Evolutionary conservation across 2,329 filamentous ascomycete species (phyloP).

Genomic region (Whalleya microplaca): DNA sequence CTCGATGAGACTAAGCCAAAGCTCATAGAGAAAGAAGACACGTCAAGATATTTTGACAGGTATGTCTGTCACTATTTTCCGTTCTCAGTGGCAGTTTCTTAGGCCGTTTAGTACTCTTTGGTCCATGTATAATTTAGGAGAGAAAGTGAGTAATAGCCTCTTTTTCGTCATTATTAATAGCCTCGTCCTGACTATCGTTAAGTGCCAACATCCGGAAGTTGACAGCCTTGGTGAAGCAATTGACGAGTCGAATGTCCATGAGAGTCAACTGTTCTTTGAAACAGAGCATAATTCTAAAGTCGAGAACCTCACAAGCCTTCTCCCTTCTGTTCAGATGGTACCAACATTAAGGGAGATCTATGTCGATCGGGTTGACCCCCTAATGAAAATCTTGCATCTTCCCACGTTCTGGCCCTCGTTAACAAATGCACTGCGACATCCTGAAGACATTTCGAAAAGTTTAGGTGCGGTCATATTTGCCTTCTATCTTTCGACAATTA

Average conservation of each 20-base stretch:
- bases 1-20: slow-evolving; percentile 21
- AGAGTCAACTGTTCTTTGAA: slow-evolving; percentile 23
- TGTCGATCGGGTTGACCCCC: slow-evolving; percentile 14
- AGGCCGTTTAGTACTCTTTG: slow-evolving; percentile 29
- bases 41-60: slow-evolving; percentile 32
- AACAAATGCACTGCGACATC: slow-evolving; percentile 11
- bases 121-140: slow-evolving; percentile 35
- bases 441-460: slow-evolving; percentile 42
- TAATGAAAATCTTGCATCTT: slow-evolving; percentile 33
- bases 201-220: slow-evolving; percentile 28
- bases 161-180: not conserved
- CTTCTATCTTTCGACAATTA: slow-evolving; percentile 63
- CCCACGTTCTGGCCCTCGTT: slow-evolving; percentile 34
- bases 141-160: slow-evolving; percentile 30
- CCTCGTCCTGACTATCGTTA: slow-evolving; percentile 8
- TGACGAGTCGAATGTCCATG: slow-evolving; percentile 12
- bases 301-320: slow-evolving; percentile 11
- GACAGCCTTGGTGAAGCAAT: slow-evolving; percentile 9
- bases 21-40: slow-evolving; percentile 26
- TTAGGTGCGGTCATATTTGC: slow-evolving; percentile 64
- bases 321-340: slow-evolving; percentile 13
- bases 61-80: slow-evolving; percentile 7
- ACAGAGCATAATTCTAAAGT: slow-evolving; percentile 2
- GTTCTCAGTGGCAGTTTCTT: slow-evolving; percentile 1
- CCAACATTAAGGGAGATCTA: slow-evolving; percentile 15